phyloP scores from a whole-genome alignment of 352 stramenopile genomes.

The Phytophthora fragariaefolia region DNA sequence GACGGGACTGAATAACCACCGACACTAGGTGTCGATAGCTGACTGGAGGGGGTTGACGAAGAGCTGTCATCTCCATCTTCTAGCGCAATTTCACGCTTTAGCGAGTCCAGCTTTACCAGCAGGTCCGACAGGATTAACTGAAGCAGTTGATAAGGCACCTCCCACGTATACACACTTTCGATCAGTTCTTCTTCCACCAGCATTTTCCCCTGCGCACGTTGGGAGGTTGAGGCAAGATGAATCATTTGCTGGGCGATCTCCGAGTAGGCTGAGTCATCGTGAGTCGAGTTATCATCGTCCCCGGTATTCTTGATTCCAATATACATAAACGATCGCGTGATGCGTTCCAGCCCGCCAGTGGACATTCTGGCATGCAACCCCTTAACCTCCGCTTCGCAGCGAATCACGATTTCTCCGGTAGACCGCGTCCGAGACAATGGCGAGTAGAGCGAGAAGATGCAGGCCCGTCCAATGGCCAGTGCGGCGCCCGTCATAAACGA shows the following conservation, averaged over 20 bases:
- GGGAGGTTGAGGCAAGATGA: slow-evolving; percentile 43
- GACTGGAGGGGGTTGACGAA: slow-evolving; percentile 59
- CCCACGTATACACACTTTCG: slow-evolving; percentile 90
- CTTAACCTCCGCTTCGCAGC: slow-evolving; percentile 74
- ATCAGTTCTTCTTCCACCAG: slow-evolving; percentile 88
- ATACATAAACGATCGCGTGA: slow-evolving; percentile 84
- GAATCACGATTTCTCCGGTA: slow-evolving; percentile 78
- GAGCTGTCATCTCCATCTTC: slow-evolving; percentile 45
- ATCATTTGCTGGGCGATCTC: slow-evolving; percentile 56
- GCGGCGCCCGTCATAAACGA: slow-evolving; percentile 50
- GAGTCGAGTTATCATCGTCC: slow-evolving; percentile 2
- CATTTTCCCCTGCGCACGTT: slow-evolving; percentile 62
- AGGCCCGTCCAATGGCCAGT: slow-evolving; percentile 38
- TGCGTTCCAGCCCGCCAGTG: slow-evolving; percentile 58
- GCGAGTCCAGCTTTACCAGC: slow-evolving; percentile 65
- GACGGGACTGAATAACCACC: slow-evolving; percentile 40
- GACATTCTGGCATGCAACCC: slow-evolving; percentile 43
- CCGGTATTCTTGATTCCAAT: slow-evolving; percentile 47
- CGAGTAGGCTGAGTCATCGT: slow-evolving; percentile 31
- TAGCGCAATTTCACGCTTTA: slow-evolving; percentile 59
- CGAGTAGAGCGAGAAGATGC: slow-evolving; percentile 68
- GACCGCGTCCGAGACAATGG: slow-evolving; percentile 65
- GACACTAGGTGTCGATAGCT: slow-evolving; percentile 53
- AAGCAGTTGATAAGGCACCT: slow-evolving; percentile 85
- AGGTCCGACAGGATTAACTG: slow-evolving; percentile 82